Evolutionary conservation across 2,329 filamentous ascomycete genomes (phyloP), one percentile per base, ranked within the genome.

Genomic region (Venturia carpophila): DNA sequence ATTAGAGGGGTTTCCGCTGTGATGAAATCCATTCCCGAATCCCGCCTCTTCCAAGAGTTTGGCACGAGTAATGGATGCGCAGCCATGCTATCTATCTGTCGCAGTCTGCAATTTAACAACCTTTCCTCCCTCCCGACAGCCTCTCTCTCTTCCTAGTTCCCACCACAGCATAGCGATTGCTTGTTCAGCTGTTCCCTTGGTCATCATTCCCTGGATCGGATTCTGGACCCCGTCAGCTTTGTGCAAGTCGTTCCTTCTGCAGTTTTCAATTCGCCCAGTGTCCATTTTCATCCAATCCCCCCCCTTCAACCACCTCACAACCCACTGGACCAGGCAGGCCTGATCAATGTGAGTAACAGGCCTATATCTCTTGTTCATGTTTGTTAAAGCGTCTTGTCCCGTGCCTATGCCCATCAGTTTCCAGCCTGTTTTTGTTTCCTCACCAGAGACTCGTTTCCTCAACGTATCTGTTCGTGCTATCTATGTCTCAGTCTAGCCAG

Each of bases 11-110:
- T 15, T 55, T 13, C 49, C 24, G 49, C 24, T 37, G 52, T 56
- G 52, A 56, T 56, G 52, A 37, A 19, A 1, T 56, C 27, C 52
- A 56, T 56, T 56, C 52, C 30, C 45, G n/a, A 3, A 5, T 47
- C 37, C 37, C 39, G 45, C 45, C 19, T 56, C 24, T 21, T 24
- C 27, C 24, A 56, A n/a, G 15, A 30, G 19, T 15, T 6, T 17
- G 47, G n/a, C 52, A 37, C 52, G 52, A 37, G 52, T 58, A 58
- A 58, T 58, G 47, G 52, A 15, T 15, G 30, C 5, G 52, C 52
- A 37, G 30, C 21, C 30, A 37, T 56, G 5, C 52, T 11, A 58
- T 58, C 30, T 58, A 58, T 37, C 52, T 58, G 52, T 27, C 52
- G 52, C 30, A 58, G 30, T 27, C 24, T 15, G 27, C 19, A 58